These are phyloP conservation scores for Trichoderma parareesei DNA, from an alignment of 495 filamentous ascomycete species.

Conservation along the genomic window DNA sequence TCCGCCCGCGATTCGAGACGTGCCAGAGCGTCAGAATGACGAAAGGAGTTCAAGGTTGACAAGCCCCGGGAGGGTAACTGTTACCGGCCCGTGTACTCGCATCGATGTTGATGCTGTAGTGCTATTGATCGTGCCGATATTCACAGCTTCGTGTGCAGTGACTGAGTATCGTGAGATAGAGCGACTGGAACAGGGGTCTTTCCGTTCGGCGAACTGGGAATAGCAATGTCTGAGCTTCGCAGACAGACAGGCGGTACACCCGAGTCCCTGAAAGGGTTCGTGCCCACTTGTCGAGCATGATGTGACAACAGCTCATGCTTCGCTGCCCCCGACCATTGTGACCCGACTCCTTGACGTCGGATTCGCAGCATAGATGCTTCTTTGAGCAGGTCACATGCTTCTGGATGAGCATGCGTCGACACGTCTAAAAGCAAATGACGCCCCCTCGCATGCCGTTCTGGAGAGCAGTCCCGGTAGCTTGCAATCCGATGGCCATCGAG, in stretches of 20 bases:
- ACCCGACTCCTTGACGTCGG: neutral
- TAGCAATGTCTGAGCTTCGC: neutral
- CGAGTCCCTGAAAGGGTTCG: neutral
- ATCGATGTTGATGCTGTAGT: neutral
- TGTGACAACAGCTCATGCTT: neutral
- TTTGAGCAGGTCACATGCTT: neutral
- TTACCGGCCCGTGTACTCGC: neutral
- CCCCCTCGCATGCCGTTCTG: neutral
- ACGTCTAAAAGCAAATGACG: neutral
- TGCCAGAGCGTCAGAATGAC: constrained; percentile 6
- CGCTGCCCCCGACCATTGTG: neutral
- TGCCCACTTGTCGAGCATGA: neutral
- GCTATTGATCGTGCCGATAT: neutral
- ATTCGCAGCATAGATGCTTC: neutral
- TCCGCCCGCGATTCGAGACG: neutral
- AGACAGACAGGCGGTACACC: neutral
- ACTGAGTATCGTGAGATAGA: neutral
- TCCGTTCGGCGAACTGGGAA: neutral
- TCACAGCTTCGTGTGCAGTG: neutral
- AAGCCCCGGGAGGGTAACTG: neutral
- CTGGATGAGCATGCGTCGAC: neutral
- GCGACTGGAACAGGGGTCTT: neutral
- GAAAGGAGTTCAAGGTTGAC: neutral
- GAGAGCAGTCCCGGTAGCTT: neutral
- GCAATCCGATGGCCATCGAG: neutral